These are phyloP conservation scores for Colletotrichum sp. DNA, from an alignment of 2,329 filamentous ascomycete species.

Conservation along the genomic window DNA sequence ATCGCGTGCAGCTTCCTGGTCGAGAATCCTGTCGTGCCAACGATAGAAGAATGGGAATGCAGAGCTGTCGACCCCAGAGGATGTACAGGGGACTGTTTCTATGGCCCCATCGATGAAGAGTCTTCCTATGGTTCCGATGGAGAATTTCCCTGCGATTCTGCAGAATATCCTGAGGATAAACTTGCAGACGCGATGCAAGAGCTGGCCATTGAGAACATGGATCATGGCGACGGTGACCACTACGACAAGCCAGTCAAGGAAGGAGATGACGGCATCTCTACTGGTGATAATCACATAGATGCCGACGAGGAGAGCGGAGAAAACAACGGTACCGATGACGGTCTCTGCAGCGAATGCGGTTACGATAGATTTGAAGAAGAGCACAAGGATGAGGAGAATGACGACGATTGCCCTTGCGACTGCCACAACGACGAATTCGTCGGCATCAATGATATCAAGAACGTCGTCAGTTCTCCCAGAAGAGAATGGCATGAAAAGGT, in stretches of 20 bases:
- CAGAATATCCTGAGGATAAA: rapidly evolving
- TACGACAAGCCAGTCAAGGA: rapidly evolving
- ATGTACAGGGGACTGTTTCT: background rate
- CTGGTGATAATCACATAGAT: rapidly evolving
- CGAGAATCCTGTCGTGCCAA: rapidly evolving
- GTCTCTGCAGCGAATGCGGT: rapidly evolving
- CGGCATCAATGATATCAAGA: rapidly evolving
- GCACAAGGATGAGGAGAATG: rapidly evolving
- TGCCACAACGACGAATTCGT: rapidly evolving
- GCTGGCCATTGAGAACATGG: rapidly evolving
- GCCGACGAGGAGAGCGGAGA: no score
- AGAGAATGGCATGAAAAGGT: background rate
- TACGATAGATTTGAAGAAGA: rapidly evolving
- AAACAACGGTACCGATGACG: rapidly evolving
- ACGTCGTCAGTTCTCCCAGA: rapidly evolving
- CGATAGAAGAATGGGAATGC: background rate
- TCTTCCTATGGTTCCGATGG: background rate
- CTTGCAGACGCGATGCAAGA: background rate
- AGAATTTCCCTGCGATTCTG: background rate
- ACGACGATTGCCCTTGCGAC: rapidly evolving
- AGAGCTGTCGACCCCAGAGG: background rate
- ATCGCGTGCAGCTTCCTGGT: background rate
- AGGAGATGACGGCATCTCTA: no score
- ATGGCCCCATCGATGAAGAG: background rate
- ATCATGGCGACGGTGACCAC: rapidly evolving